Conservation (phyloP, 2,329 filamentous ascomycete species). For the Penicillium sp. region DNA sequence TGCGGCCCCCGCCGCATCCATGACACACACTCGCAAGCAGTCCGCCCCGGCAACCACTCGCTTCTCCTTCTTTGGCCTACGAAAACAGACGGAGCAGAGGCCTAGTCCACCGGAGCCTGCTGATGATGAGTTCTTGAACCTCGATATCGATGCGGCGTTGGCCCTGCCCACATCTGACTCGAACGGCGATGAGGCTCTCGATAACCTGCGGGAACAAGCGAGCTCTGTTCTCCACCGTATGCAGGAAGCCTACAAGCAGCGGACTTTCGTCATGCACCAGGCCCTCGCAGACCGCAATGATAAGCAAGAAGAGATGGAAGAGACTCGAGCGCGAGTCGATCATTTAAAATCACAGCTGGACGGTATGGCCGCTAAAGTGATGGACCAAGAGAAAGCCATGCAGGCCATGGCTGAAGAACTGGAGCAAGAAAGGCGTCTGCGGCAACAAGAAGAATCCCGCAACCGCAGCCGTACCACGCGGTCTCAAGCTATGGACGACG, state of each 20-base stretch:
- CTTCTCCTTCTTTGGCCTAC: constrained; percentile 43
- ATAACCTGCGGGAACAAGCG: constrained; percentile 53
- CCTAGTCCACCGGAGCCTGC: constrained; percentile 34
- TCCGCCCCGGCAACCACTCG: constrained; percentile 26
- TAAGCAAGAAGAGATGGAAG: constrained; percentile 57
- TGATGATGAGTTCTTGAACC: constrained; percentile 50
- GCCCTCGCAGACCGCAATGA: constrained; percentile 51
- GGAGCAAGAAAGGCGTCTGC: constrained; percentile 39
- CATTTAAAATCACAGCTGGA: constrained; percentile 58
- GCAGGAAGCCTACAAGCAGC: constrained; percentile 52
- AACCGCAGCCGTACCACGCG: constrained; percentile 31
- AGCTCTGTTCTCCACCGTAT: constrained; percentile 50
- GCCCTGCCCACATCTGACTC: constrained; percentile 49
- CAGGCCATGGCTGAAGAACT: constrained; percentile 47
- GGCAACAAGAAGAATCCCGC: constrained; percentile 37
- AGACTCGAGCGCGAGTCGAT: constrained; percentile 52
- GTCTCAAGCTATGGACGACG: constrained; percentile 28
- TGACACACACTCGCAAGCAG: constrained; percentile 15
- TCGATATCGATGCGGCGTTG: constrained; percentile 51
- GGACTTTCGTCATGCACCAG: constrained; percentile 47
- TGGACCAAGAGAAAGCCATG: constrained; percentile 54
- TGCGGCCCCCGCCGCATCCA: constrained; percentile 4
- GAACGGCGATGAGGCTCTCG: constrained; percentile 50
- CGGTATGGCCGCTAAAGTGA: constrained; percentile 51
- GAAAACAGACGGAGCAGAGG: constrained; percentile 27